Conservation (phyloP, 371 early-diverging fungal genomes). For the Mortierella polycephala region DNA sequence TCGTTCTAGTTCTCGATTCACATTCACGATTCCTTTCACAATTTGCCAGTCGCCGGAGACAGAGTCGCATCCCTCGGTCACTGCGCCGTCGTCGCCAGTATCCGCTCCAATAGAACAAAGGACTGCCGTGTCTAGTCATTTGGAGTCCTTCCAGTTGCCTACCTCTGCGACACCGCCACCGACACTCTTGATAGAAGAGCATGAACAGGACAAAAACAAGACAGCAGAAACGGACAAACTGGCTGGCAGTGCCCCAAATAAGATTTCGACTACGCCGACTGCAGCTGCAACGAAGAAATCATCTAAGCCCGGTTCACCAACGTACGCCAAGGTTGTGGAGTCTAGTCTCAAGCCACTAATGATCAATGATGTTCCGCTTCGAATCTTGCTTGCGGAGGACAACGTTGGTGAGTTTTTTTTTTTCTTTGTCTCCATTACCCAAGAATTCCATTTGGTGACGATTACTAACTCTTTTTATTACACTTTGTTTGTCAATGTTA, state of each 20-base stretch:
- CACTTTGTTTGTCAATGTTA: not conserved
- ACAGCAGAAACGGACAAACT: not conserved
- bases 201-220: not conserved
- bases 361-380: conserved; percentile 38
- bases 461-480: too few relatives aligned
- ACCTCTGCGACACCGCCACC: not conserved
- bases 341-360: conserved; percentile 27
- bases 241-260: not conserved
- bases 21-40: conserved; percentile 65
- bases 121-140: not conserved
- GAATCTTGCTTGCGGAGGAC: conserved; percentile 49
- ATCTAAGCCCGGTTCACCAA: conserved; percentile 17
- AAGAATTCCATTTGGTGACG: too few relatives aligned
- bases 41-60: conserved; percentile 42
- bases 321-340: conserved; percentile 49
- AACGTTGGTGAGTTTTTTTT: conserved; percentile 23
- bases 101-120: conserved; percentile 10
- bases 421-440: too few relatives aligned
- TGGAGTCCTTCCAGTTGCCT: conserved; percentile 10
- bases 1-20: conserved; percentile 63
- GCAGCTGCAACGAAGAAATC: not conserved
- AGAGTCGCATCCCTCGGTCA: conserved; percentile 30
- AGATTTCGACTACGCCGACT: not conserved
- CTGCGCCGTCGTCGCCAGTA: conserved; percentile 42
- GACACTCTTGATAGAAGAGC: not conserved